Evolutionary conservation across 164 flowering plant species (phyloP).

Genomic region (Amborella trichopoda): DNA sequence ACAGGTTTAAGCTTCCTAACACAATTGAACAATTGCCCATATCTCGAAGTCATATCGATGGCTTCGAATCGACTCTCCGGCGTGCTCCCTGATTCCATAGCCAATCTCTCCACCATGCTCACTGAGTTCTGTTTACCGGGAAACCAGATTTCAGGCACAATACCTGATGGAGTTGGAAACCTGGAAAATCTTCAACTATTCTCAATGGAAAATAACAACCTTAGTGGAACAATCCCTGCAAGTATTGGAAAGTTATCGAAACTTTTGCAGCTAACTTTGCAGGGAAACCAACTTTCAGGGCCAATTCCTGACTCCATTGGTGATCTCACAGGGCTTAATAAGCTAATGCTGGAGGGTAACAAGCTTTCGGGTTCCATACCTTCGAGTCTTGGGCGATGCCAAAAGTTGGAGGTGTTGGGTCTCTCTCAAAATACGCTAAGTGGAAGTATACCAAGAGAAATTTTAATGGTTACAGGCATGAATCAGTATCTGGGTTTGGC

Average conservation of each 20-base stretch:
- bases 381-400: slow-evolving; percentile 10
- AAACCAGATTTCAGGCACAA: slow-evolving; percentile 8
- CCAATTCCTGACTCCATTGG: slow-evolving; percentile 19
- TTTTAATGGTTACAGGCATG: slow-evolving; percentile 6
- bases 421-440: slow-evolving; percentile 13
- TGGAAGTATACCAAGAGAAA: slow-evolving; percentile 15
- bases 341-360: slow-evolving; percentile 3
- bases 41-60: background rate
- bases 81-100: slow-evolving; percentile 10
- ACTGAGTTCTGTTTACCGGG: background rate
- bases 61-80: slow-evolving; percentile 12
- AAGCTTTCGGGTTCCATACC: slow-evolving; percentile 22
- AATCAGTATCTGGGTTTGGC: background rate
- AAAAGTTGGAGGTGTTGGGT: background rate
- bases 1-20: slow-evolving; percentile 12
- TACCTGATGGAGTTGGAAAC: slow-evolving; percentile 13
- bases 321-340: slow-evolving; percentile 4
- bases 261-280: slow-evolving; percentile 1
- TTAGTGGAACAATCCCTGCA: slow-evolving; percentile 17
- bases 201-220: background rate
- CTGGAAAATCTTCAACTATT: slow-evolving; percentile 10
- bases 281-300: slow-evolving; percentile 12
- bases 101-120: slow-evolving; percentile 15
- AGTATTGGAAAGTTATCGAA: slow-evolving; percentile 12
- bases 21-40: slow-evolving; percentile 16